Evolutionary conservation across 1,139 yeast genomes (phyloP).

Genomic region (Candida sp.): DNA sequence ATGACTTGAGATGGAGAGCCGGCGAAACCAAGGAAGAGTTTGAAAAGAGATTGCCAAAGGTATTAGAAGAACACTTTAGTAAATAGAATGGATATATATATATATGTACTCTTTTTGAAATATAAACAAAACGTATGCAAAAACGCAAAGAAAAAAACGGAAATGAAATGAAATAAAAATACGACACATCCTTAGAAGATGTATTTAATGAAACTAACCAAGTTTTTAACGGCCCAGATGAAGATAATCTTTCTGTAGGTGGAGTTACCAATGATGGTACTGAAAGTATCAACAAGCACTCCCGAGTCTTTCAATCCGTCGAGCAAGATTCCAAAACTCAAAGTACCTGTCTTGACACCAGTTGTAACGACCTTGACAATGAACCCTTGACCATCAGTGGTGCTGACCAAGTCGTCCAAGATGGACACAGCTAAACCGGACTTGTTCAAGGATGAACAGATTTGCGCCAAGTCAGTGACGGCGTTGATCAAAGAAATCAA

Average conservation of each 20-base stretch:
- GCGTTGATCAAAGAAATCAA: slow-evolving; percentile 17
- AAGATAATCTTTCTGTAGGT: slow-evolving; percentile 17
- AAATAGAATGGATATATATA: neutral
- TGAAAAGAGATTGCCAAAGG: slow-evolving; percentile 26
- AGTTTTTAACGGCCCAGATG: slow-evolving; percentile 17
- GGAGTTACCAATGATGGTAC: slow-evolving; percentile 14
- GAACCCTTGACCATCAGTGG: slow-evolving; percentile 24
- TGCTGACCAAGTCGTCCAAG: slow-evolving; percentile 22
- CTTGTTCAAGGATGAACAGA: slow-evolving; percentile 28
- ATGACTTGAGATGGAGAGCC: slow-evolving; percentile 39
- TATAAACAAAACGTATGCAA: neutral
- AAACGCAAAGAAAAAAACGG: neutral
- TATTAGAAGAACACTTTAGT: slow-evolving; percentile 13
- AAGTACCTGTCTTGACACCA: slow-evolving; percentile 19
- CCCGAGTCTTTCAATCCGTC: slow-evolving; percentile 14
- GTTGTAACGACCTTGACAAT: slow-evolving; percentile 22
- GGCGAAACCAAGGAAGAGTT: slow-evolving; percentile 37
- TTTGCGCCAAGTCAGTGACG: slow-evolving; percentile 21
- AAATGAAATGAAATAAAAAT: neutral
- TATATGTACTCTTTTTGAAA: neutral
- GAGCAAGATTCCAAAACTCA: slow-evolving; percentile 19
- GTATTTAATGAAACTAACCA: slow-evolving; percentile 13
- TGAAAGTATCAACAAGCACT: slow-evolving; percentile 13
- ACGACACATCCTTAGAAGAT: slow-evolving; percentile 8
- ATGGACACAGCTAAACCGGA: slow-evolving; percentile 35